phyloP scores from a whole-genome alignment of 371 early-diverging fungal genomes.

The Circinella umbellata region DNA sequence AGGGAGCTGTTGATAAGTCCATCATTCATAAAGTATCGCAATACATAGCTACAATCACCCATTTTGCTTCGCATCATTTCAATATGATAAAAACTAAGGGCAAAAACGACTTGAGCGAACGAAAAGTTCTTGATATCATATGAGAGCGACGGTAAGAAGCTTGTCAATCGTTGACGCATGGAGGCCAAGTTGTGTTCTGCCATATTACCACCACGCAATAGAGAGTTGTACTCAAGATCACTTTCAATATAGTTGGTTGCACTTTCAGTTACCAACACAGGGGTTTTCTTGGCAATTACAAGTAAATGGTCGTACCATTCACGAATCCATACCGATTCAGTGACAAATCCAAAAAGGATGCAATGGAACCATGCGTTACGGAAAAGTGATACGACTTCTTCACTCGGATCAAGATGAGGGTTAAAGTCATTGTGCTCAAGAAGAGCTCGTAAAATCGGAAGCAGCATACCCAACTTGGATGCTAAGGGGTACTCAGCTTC shows the following conservation, averaged over 20 bases:
- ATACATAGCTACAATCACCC: slow-evolving; percentile 72
- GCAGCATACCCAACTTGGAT: slow-evolving; percentile 66
- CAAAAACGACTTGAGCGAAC: slow-evolving; percentile 79
- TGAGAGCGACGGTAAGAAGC: slow-evolving; percentile 43
- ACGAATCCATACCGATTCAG: slow-evolving; percentile 79
- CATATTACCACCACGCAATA: slow-evolving; percentile 68
- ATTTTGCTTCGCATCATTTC: slow-evolving; percentile 80
- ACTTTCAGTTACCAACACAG: slow-evolving; percentile 77
- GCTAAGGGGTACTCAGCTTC: slow-evolving; percentile 57
- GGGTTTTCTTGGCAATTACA: slow-evolving; percentile 84
- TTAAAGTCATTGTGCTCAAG: slow-evolving; percentile 65
- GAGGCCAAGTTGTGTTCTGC: slow-evolving; percentile 61
- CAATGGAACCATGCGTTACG: slow-evolving; percentile 92
- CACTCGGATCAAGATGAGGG: slow-evolving; percentile 62
- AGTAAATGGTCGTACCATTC: slow-evolving; percentile 75
- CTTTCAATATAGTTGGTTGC: slow-evolving; percentile 83
- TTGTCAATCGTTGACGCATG: slow-evolving; percentile 41
- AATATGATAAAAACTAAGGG: slow-evolving; percentile 84
- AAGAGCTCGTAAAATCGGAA: slow-evolving; percentile 70
- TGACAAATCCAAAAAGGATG: slow-evolving; percentile 76
- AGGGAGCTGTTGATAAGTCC: slow-evolving; percentile 77
- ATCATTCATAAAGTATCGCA: slow-evolving; percentile 86
- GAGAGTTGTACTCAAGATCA: slow-evolving; percentile 89
- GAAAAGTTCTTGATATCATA: slow-evolving; percentile 70
- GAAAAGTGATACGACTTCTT: slow-evolving; percentile 74